Evolutionary conservation across 208 protist species (phyloP), one percentile per base, ranked within the genome.

Genomic region (Acanthamoeba triangularis): DNA sequence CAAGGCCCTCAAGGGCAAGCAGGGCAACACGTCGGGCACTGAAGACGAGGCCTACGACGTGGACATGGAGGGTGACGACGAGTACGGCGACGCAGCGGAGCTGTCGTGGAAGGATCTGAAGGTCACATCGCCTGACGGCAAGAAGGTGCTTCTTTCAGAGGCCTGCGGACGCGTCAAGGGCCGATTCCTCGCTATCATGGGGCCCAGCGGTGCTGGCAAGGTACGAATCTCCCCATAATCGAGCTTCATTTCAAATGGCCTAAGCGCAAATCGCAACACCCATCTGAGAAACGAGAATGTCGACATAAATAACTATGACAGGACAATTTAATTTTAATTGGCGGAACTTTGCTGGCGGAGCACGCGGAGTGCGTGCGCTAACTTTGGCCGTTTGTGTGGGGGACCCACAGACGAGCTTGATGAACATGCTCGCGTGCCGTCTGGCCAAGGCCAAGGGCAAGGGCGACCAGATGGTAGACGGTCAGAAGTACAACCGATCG

Each of bases 121-220:
- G 28, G 87, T 93, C 5, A 30, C 33, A 3, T 93, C 87, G 63
- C 87, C 87, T 16, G 61, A 93, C 59, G 87, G 87, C 33, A 93
- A 93, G 87, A 93, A 93, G 35, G 41, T 74, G 18, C 63, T 93
- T 23, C 87, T 93, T 44, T 41, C 18, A 23, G 87, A 93, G 61
- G 87, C 87, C 25, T 93, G 87, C 87, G 87, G 87, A 23, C 52
- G 87, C 20, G 87, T 93, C 25, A 93, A 93, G 87, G 87, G 87
- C 18, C 87, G 87, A 25, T 93, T 93, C 87, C 63, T 93, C 11
- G 87, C 87, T 13, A 93, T 93, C 87, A 93, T 93, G 87, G 87
- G 87, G 0, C 87, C 87, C 28, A 93, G 87, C 61, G 87, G 87
- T 33, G 87, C 87, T 93, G 87, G 87, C 87, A 93, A 93, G 87